Conservation (phyloP, 2,329 filamentous ascomycete genomes). For the Myotisia sp. region DNA sequence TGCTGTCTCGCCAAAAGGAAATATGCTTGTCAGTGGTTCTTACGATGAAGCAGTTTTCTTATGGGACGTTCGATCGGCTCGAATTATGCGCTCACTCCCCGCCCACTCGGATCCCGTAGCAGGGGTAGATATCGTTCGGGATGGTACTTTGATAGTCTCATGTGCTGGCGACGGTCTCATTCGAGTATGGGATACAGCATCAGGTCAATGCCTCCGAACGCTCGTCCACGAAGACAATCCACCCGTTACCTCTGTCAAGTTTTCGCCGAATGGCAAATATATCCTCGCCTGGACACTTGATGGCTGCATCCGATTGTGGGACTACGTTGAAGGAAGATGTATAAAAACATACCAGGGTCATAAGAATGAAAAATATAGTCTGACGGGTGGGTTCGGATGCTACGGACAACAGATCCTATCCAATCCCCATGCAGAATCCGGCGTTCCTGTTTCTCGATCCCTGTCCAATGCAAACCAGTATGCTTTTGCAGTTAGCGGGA, state of each 20-base stretch:
- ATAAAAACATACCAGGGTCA: slow-evolving; percentile 98
- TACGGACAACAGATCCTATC: slow-evolving; percentile 29
- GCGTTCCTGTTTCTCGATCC: slow-evolving; percentile 10
- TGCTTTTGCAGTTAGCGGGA: slow-evolving; percentile 65
- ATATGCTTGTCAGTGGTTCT: slow-evolving; percentile 86
- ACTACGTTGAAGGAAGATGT: slow-evolving; percentile 79
- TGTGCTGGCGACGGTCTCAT: slow-evolving; percentile 86
- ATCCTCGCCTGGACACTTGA: slow-evolving; percentile 87
- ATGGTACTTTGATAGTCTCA: slow-evolving; percentile 82
- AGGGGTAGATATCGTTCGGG: slow-evolving; percentile 81
- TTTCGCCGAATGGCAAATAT: slow-evolving; percentile 86
- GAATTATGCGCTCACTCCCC: slow-evolving; percentile 77
- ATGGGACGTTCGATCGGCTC: slow-evolving; percentile 84
- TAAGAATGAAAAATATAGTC: slow-evolving; percentile 64
- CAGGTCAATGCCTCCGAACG: slow-evolving; percentile 86
- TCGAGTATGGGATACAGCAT: slow-evolving; percentile 89
- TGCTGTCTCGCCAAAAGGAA: slow-evolving; percentile 94
- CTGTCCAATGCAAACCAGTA: slow-evolving; percentile 15
- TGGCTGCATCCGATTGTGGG: slow-evolving; percentile 80
- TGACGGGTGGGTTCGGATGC: slow-evolving; percentile 70
- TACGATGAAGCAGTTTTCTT: slow-evolving; percentile 96
- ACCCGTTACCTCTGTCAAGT: slow-evolving; percentile 74
- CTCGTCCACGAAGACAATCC: slow-evolving; percentile 94
- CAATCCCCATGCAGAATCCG: slow-evolving; percentile 7
- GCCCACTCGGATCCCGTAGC: slow-evolving; percentile 91